Base-by-base conservation (phyloP, 2,329 filamentous ascomycete genomes). In the Chaetomium olivaceum region DNA sequence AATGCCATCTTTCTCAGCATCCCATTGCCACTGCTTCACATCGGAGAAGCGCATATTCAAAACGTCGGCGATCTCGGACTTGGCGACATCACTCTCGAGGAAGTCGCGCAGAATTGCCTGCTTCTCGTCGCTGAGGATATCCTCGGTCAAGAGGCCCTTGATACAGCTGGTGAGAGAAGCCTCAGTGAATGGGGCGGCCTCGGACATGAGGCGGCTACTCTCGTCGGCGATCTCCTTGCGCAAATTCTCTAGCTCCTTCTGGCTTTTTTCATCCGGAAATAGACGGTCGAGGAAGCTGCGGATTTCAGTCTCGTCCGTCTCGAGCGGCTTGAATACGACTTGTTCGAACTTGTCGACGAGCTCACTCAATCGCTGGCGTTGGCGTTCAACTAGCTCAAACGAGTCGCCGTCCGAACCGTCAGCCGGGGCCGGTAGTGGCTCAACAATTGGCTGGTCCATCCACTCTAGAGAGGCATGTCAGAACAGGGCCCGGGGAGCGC, bases 71-170 rank as follows among this genome's bases (percentile, higher is more conserved):
- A 81, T 80, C 70, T 81, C 79, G 7, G 73, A 72, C 43, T 80
- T 73, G 14, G 79, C 77, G 0, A 78, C 73, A 1, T 75, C 69
- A 65, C 76, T 80, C 61, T 75, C 68, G 25, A 79, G 70, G 57
- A 81, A 79, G 25, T 78, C 77, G 39, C 74, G 73, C 27, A 81
- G 70, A 8, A 77, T 76, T 25, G 73, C 74, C 50, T 77, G 76
- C 68, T 80, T 81, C 58, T 78, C 78, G 46, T 81, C 79, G 46
- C 76, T 78, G 23, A 81, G 74, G 46, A 80, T 74, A 56, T 80
- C 77, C 59, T 78, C 77, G 8, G 74, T 75, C 39, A 80, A 65
- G 6, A 81, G 73, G 5, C 78, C 78, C 31, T 74, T 73, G 65
- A 80, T 77, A 57, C 74, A 77, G 67, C 72, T 73, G 2, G 70